Percentiles rank a stretch among this genome's conserved stretches.
Conservation (phyloP, 768 basidiomycete species). For the Austroboletus festivus region DNA sequence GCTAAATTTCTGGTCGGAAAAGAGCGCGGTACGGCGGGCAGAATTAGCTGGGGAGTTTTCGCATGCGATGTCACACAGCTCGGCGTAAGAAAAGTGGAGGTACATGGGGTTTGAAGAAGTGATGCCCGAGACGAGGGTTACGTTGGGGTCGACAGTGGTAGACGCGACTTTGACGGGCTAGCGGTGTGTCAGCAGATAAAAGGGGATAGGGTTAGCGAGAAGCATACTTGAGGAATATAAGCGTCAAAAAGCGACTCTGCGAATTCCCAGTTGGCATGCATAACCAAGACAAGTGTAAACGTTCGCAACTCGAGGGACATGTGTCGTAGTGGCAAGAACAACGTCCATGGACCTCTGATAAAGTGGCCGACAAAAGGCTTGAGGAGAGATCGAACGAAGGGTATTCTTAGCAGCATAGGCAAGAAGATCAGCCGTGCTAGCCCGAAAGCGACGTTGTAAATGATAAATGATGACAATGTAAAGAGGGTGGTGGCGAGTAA, state of each 20-base stretch:
- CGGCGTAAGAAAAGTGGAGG: conserved; percentile 64
- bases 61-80: conserved; percentile 52
- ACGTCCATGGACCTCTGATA: conserved; percentile 51
- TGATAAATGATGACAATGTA: conserved; percentile 35
- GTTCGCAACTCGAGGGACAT: conserved; percentile 43
- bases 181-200: neutral
- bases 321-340: conserved; percentile 48
- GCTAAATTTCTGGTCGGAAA: conserved; percentile 64
- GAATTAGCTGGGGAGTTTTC: conserved; percentile 39
- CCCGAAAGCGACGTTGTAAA: conserved; percentile 46
- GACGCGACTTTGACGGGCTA: conserved; percentile 49
- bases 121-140: conserved; percentile 61
- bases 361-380: conserved; percentile 66
- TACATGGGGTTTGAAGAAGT: conserved; percentile 50
- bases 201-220: too few species aligned
- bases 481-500: conserved; percentile 42
- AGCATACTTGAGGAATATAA: conserved; percentile 51
- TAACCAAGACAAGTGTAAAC: conserved; percentile 51
- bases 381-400: conserved; percentile 48
- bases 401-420: conserved; percentile 54
- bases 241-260: conserved; percentile 58
- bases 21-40: conserved; percentile 52
- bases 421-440: conserved; percentile 43
- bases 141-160: conserved; percentile 48
- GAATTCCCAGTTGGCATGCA: conserved; percentile 60